phyloP scores from a whole-genome alignment of 495 filamentous ascomycete species.

The Neurospora terricola region DNA sequence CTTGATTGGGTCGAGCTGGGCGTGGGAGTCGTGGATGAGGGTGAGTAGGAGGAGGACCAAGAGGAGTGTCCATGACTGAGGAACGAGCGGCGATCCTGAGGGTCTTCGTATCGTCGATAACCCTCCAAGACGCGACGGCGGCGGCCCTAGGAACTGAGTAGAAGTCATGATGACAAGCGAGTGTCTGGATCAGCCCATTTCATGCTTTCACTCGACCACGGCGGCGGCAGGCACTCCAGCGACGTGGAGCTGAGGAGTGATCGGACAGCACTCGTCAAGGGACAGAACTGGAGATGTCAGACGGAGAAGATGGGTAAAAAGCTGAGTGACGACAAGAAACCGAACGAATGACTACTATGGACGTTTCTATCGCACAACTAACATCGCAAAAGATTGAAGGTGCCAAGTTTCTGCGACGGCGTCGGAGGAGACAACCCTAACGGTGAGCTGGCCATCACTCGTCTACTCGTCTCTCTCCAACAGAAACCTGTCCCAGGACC shows the following conservation, averaged over 20 bases:
- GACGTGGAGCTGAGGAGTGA: background rate
- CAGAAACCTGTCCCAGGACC: background rate
- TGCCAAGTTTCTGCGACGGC: background rate
- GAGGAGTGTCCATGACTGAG: background rate
- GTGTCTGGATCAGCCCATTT: background rate
- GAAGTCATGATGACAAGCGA: background rate
- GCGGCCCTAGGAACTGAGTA: background rate
- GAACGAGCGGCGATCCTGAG: background rate
- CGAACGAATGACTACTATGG: background rate
- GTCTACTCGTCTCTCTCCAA: background rate
- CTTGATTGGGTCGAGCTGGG: constrained; percentile 27
- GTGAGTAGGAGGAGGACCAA: background rate
- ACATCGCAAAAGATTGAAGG: background rate
- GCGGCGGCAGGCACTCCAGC: background rate
- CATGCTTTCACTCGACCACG: background rate
- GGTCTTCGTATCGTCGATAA: background rate
- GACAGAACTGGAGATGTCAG: background rate
- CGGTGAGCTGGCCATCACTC: background rate
- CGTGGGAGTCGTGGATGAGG: background rate
- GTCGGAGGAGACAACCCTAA: background rate
- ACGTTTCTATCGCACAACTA: background rate
- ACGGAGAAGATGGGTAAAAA: background rate
- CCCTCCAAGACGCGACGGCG: background rate
- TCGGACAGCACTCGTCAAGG: background rate
- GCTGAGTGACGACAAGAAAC: background rate